These are phyloP conservation scores for Saccharomycopsis hybrid DNA, from an alignment of 1,139 yeast genomes.

Conservation along the genomic window DNA sequence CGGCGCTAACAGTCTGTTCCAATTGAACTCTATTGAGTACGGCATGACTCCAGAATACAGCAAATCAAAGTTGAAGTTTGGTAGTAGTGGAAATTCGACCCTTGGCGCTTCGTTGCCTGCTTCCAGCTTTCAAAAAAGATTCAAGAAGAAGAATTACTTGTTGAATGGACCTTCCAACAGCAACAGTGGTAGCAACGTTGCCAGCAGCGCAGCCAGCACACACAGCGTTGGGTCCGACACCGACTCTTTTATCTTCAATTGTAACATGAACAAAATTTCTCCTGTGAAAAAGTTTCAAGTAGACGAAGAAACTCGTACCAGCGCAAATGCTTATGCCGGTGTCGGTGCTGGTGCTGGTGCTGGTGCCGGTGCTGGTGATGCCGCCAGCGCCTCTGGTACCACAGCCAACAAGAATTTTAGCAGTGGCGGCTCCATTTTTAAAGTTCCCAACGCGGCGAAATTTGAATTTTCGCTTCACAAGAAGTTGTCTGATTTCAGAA, in stretches of 20 bases:
- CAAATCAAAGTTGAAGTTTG: conserved; percentile 1
- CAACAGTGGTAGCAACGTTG: not conserved
- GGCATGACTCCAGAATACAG: not conserved
- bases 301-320: conserved; percentile 1
- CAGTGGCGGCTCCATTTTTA: conserved; percentile 1
- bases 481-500: not conserved
- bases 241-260: conserved; percentile 17
- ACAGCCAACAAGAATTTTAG: not conserved
- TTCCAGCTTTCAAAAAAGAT: not conserved
- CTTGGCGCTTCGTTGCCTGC: not conserved
- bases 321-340: not conserved
- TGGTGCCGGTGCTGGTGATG: not conserved
- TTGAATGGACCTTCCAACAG: conserved; percentile 1
- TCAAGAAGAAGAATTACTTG: conserved; percentile 10
- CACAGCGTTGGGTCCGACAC: conserved; percentile 4
- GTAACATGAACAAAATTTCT: conserved; percentile 15
- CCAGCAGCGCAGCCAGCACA: not conserved
- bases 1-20: conserved; percentile 7
- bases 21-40: conserved; percentile 13
- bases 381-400: not conserved
- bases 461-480: conserved; percentile 13
- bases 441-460: conserved; percentile 8
- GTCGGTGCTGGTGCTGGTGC: conserved; percentile 1
- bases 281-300: conserved; percentile 17
- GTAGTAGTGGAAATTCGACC: not conserved